Evolutionary conservation across 2,329 filamentous ascomycete genomes (phyloP).

Genomic region (Aureobasidium vineae): DNA sequence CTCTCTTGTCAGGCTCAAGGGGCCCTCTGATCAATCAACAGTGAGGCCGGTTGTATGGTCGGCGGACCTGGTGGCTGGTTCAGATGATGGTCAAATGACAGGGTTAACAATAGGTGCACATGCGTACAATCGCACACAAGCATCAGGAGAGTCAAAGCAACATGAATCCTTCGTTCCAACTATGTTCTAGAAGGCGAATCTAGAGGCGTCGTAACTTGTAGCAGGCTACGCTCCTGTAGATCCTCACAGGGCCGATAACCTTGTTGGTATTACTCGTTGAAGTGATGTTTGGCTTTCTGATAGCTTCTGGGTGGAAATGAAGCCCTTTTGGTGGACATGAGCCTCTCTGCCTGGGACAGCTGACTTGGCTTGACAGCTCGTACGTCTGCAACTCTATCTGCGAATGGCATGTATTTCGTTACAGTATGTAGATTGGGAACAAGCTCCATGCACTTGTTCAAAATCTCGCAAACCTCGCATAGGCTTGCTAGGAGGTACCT

Average conservation of each 20-base stretch:
- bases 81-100: conserved; percentile 6
- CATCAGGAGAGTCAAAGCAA: conserved; percentile 14
- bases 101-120: background rate
- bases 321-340: conserved; percentile 21
- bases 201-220: background rate
- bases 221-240: conserved; percentile 6
- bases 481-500: background rate
- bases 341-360: background rate
- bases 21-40: background rate
- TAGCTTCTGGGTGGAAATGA: conserved; percentile 16
- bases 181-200: conserved; percentile 17
- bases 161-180: conserved; percentile 22
- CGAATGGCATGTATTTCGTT: background rate
- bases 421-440: background rate
- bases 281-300: conserved; percentile 17
- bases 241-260: conserved; percentile 12
- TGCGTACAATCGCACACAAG: background rate
- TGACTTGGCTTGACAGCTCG: background rate
- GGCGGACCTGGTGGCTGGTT: conserved; percentile 10
- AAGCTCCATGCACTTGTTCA: background rate
- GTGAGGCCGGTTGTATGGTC: background rate
- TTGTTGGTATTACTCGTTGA: conserved; percentile 14
- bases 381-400: background rate
- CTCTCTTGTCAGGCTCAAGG: background rate
- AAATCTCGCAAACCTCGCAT: conserved; percentile 11